phyloP scores from a whole-genome alignment of 129 eudicot genomes.

The Escallonia herrerae region DNA sequence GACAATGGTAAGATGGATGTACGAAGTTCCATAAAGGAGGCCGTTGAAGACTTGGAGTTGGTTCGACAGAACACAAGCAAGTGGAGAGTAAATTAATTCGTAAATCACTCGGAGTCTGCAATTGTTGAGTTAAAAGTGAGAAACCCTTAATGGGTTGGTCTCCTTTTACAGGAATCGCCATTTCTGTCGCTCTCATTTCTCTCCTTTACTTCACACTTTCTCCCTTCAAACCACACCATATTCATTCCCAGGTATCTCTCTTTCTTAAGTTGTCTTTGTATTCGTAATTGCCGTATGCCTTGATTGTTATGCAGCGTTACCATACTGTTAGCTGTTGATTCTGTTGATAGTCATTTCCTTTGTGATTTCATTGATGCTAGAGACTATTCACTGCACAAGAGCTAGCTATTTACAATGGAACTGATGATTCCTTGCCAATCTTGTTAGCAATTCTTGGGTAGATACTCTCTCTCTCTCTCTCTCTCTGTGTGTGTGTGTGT shows the following conservation, averaged over 20 bases:
- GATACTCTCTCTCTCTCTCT: conserved; percentile 6
- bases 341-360: not conserved
- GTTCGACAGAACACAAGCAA: too few species aligned
- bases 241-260: conserved; percentile 13
- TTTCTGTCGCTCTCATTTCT: conserved; percentile 46
- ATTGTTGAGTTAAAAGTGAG: too few species aligned
- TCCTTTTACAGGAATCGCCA: conserved; percentile 52
- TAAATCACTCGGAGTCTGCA: too few species aligned
- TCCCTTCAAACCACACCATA: conserved; percentile 30
- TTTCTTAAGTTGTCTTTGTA: not conserved
- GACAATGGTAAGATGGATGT: too few species aligned
- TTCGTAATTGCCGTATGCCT: not conserved
- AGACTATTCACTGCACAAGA: conserved; percentile 63
- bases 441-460: conserved; percentile 84
- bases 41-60: too few species aligned
- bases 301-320: not conserved
- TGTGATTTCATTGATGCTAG: conserved; percentile 20
- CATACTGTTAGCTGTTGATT: not conserved
- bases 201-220: conserved; percentile 32
- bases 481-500: too few species aligned
- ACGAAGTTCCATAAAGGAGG: too few species aligned
- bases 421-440: conserved; percentile 60
- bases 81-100: too few species aligned
- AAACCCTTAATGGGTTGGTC: conserved; percentile 35
- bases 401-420: conserved; percentile 70